Base-by-base conservation (phyloP, 2,329 filamentous ascomycete species). In the Hymenotorrendiella dingleyae region DNA sequence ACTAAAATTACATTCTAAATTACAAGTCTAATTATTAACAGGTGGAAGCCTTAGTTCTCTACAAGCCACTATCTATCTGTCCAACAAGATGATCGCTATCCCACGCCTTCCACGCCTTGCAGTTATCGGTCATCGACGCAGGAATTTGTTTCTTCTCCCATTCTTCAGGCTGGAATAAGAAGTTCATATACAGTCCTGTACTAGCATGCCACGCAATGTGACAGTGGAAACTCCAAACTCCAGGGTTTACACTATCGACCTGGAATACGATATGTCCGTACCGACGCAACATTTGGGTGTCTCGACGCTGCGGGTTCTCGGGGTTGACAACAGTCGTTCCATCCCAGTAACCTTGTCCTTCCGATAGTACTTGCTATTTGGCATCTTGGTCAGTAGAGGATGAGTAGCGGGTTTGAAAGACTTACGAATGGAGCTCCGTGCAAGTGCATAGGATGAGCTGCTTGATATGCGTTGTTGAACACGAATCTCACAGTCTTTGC, bases 351-450 rank as follows among this genome's bases (percentile, higher is more conserved):
- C 29, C 63, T 42, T 55, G 64, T 52, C 73, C 63, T 60, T 72
- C 70, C 21, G 74, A 66, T 2, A 87, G 68, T 32, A 86, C n/a
- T n/a, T n/a, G n/a, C n/a, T n/a, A n/a, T n/a, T n/a, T n/a, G n/a
- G n/a, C n/a, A n/a, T n/a, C n/a, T 64, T 56, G 76, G 81, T 66
- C 86, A 81, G 64, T 86, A 82, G 61, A 82, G 76, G n/a, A 80
- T 11, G 36, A 4, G 53, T 28, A 76, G 66, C 26, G 14, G 14
- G 10, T 28, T 10, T 28, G 26, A n/a, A 10, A 28, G 26, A 28
- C 10, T 28, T 28, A 10, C 14, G 26, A n/a, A 28, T 10, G 14
- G 26, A 10, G 26, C 10, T 28, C 3, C 10, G 10, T 28, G 26
- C 26, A 28, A 10, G 14, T 28, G 10, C 26, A 28, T 11, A 28